These are phyloP conservation scores for Orbilia blumenaviensis DNA, from an alignment of 2,329 filamentous ascomycete species.

Conservation along the genomic window DNA sequence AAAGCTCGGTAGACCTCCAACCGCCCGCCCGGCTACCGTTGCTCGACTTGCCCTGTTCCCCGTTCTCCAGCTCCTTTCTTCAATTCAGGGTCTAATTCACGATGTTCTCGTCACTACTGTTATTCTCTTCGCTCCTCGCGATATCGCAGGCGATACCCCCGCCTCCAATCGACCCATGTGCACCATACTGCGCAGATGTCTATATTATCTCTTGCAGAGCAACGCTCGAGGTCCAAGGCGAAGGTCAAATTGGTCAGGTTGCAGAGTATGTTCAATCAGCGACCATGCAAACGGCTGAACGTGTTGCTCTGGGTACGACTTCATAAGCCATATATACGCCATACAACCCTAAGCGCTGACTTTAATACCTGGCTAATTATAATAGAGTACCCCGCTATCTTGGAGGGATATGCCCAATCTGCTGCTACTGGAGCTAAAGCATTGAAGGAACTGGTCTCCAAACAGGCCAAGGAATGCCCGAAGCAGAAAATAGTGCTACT, in stretches of 20 bases:
- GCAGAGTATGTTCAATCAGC: conserved; percentile 39
- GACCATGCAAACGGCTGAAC: conserved; percentile 27
- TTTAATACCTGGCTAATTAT: background rate
- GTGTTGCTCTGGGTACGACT: conserved; percentile 36
- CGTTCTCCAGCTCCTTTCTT: background rate
- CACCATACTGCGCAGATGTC: conserved; percentile 42
- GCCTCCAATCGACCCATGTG: conserved; percentile 46
- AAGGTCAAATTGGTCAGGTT: conserved; percentile 45
- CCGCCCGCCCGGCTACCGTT: background rate
- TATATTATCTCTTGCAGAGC: conserved; percentile 46
- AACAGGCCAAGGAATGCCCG: conserved; percentile 56
- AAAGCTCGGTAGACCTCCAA: background rate
- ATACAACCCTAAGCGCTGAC: background rate
- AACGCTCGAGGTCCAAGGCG: conserved; percentile 37
- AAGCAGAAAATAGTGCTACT: conserved; percentile 58
- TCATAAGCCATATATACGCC: background rate
- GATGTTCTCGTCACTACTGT: conserved; percentile 31
- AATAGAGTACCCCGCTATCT: conserved; percentile 56
- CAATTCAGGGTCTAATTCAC: background rate
- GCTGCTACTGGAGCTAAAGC: conserved; percentile 55
- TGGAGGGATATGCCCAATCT: conserved; percentile 55
- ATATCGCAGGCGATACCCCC: conserved; percentile 52
- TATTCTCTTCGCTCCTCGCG: conserved; percentile 39
- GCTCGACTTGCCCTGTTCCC: background rate
- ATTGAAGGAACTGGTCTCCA: conserved; percentile 54